Percentiles rank a stretch among this genome's conserved stretches.
These are phyloP conservation scores for Capsicum rhomboideum DNA, from an alignment of 257 asterid genomes.

Conservation along the genomic window DNA sequence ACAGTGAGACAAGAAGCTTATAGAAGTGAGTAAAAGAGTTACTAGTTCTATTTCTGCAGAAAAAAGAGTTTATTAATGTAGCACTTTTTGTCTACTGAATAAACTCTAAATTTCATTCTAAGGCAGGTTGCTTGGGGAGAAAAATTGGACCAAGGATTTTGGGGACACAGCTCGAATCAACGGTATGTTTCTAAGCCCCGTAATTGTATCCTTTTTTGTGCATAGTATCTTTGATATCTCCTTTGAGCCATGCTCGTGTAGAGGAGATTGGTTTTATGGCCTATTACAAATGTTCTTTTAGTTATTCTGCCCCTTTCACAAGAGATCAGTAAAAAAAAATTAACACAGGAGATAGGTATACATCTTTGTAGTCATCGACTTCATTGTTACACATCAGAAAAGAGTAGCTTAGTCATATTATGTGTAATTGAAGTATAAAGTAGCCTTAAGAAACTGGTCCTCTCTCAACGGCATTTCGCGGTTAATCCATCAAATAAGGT, in stretches of 20 bases:
- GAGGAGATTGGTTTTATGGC: background rate
- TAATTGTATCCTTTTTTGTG: background rate
- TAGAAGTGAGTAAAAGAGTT: background rate
- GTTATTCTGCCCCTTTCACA: background rate
- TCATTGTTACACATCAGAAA: too few species aligned
- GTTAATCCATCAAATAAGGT: too few species aligned
- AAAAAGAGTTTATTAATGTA: too few species aligned
- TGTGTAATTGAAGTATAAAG: too few species aligned
- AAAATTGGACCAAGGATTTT: slow-evolving; percentile 59
- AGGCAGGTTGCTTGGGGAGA: slow-evolving; percentile 62
- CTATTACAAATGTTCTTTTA: background rate
- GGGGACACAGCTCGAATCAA: slow-evolving; percentile 48
- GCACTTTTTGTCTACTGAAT: background rate
- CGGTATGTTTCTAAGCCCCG: slow-evolving; percentile 19
- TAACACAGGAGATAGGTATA: too few species aligned
- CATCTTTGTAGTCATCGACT: too few species aligned
- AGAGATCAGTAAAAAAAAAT: background rate
- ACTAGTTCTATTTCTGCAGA: background rate
- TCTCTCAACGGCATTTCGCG: too few species aligned
- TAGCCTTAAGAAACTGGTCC: too few species aligned
- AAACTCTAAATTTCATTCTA: background rate
- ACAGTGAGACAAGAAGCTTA: background rate
- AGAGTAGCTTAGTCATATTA: too few species aligned
- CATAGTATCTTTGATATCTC: background rate
- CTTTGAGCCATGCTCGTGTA: background rate